Evolutionary conservation across 2,329 filamentous ascomycete genomes (phyloP).

Genomic region (Chaetomiaceae sp.): DNA sequence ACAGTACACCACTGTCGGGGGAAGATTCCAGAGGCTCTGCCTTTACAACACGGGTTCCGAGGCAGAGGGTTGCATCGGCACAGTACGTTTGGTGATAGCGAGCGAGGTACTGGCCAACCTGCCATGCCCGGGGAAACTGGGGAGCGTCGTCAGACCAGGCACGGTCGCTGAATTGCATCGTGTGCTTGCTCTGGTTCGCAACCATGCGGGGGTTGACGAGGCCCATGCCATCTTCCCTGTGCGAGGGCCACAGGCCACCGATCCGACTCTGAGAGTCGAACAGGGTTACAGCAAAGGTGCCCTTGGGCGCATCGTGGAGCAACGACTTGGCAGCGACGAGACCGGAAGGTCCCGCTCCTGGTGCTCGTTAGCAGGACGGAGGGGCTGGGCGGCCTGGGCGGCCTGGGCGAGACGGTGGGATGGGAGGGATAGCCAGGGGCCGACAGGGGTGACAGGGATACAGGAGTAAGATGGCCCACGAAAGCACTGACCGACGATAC

Average conservation of each 20-base stretch:
- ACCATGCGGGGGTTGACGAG: constrained; percentile 63
- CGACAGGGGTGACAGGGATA: too few species aligned
- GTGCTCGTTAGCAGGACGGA: not conserved
- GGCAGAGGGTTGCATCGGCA: constrained; percentile 39
- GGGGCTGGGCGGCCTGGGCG: too few species aligned
- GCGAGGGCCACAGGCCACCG: constrained; percentile 72
- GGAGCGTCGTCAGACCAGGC: constrained; percentile 60
- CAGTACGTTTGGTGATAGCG: constrained; percentile 57
- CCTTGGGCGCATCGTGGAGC: constrained; percentile 51
- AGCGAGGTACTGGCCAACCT: constrained; percentile 68
- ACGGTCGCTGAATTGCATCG: constrained; percentile 66
- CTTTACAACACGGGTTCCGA: constrained; percentile 44
- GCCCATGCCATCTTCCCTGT: constrained; percentile 43
- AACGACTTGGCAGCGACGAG: constrained; percentile 69
- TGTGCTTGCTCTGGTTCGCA: constrained; percentile 72
- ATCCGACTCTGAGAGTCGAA: constrained; percentile 62
- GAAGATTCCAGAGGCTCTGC: constrained; percentile 31
- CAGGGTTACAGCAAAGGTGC: constrained; percentile 61
- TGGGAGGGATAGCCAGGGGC: too few species aligned
- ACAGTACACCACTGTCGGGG: constrained; percentile 29
- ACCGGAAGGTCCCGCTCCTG: constrained; percentile 65
- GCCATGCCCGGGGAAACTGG: constrained; percentile 70
- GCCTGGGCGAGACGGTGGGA: too few species aligned
- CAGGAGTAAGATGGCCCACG: too few species aligned
- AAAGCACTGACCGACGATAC: constrained; percentile 43